Conservation (phyloP, 345 rosid species). For the Atalantia buxifolia region DNA sequence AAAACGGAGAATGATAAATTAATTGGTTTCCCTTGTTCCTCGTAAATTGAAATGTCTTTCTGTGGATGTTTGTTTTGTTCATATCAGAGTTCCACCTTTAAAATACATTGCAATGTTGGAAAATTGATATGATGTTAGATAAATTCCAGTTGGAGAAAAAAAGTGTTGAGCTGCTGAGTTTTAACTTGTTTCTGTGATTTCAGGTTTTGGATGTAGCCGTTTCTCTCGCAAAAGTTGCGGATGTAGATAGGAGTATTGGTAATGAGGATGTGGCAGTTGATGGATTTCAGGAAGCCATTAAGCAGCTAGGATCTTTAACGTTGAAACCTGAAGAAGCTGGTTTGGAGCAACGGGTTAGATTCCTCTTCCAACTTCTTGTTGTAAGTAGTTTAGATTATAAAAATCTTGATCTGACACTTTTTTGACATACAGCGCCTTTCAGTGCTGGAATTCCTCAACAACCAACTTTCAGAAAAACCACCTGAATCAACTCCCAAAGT, state of each 20-base stretch:
- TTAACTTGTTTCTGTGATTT: not conserved
- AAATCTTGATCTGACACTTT: not conserved
- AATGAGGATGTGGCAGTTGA: constrained; percentile 58
- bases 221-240: constrained; percentile 95
- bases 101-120: not conserved
- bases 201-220: constrained; percentile 79
- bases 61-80: not conserved
- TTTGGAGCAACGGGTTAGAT: constrained; percentile 74
- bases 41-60: not conserved
- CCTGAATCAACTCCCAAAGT: constrained; percentile 21
- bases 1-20: not conserved
- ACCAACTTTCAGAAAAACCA: constrained; percentile 59
- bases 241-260: constrained; percentile 71
- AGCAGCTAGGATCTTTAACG: constrained; percentile 61
- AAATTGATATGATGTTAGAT: not conserved
- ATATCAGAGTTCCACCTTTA: not conserved
- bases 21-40: not conserved
- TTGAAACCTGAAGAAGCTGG: constrained; percentile 63
- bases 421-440: constrained; percentile 58
- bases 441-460: constrained; percentile 73
- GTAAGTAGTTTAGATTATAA: not conserved
- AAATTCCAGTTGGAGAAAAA: not conserved
- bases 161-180: not conserved
- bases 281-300: constrained; percentile 82
- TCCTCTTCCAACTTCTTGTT: constrained; percentile 4